These are phyloP conservation scores for Scheffersomyces segobiensis DNA, from an alignment of 1,139 yeast species.

Conservation along the genomic window DNA sequence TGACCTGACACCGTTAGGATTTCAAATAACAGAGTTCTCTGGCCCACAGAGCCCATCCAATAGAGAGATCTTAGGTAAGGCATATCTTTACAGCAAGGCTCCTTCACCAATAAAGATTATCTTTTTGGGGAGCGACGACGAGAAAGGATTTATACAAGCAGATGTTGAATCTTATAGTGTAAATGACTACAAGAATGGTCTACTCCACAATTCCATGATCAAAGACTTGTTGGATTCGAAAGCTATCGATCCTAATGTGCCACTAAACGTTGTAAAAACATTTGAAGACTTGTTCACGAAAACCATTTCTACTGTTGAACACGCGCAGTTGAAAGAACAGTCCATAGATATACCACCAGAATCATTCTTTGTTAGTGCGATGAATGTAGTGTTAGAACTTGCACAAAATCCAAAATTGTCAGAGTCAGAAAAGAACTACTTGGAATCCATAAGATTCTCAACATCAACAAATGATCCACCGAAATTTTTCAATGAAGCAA, in stretches of 20 bases:
- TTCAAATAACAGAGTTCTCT: slow-evolving; percentile 20
- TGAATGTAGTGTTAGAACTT: slow-evolving; percentile 7
- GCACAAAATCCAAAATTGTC: slow-evolving; percentile 4
- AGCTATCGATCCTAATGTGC: background rate
- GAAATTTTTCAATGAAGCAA: slow-evolving; percentile 35
- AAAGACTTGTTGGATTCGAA: slow-evolving; percentile 12
- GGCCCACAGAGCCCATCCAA: slow-evolving; percentile 31
- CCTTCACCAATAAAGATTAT: slow-evolving; percentile 18
- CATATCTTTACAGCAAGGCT: slow-evolving; percentile 13
- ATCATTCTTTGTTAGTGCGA: slow-evolving; percentile 17
- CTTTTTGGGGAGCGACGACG: slow-evolving; percentile 15
- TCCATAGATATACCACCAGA: slow-evolving; percentile 13
- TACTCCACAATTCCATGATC: slow-evolving; percentile 29
- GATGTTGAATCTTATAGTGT: slow-evolving; percentile 13
- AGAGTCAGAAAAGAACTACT: slow-evolving; percentile 16
- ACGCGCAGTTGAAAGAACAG: slow-evolving; percentile 7
- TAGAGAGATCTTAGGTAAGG: slow-evolving; percentile 22
- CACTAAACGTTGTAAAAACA: slow-evolving; percentile 15
- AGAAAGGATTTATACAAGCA: slow-evolving; percentile 19
- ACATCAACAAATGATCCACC: slow-evolving; percentile 18
- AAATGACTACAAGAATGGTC: slow-evolving; percentile 19
- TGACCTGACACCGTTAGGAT: slow-evolving; percentile 24
- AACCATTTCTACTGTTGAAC: slow-evolving; percentile 8
- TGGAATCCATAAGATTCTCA: slow-evolving; percentile 13
- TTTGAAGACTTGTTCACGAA: slow-evolving; percentile 12